A percentile compares a stretch with the other conserved stretches of the same genome.
These are phyloP conservation scores for Mycena rosella DNA, from an alignment of 768 basidiomycete species.

Conservation along the genomic window DNA sequence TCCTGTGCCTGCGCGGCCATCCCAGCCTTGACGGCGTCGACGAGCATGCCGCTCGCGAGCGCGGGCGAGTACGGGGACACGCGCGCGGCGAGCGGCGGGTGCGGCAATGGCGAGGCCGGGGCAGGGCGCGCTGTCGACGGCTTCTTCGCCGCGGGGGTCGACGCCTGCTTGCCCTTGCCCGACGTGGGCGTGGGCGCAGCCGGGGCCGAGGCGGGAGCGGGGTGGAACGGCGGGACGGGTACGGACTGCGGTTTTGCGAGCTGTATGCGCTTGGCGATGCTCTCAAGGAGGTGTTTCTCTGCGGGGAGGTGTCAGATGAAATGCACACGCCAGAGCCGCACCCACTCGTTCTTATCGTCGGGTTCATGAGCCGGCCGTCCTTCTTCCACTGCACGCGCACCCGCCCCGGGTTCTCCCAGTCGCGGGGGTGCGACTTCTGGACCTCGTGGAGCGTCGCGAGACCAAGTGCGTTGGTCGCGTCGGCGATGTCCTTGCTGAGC, in stretches of 20 bases:
- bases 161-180: conserved; percentile 65
- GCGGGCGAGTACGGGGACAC: conserved; percentile 87
- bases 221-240: conserved; percentile 73
- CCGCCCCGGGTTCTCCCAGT: conserved; percentile 98
- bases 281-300: conserved; percentile 87
- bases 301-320: conserved; percentile 23
- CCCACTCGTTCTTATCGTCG: conserved; percentile 79
- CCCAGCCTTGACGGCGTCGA: conserved; percentile 89
- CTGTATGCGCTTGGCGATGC: conserved; percentile 82
- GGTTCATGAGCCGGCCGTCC: conserved; percentile 75
- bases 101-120: conserved; percentile 83
- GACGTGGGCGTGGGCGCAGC: conserved; percentile 9
- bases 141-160: conserved; percentile 52
- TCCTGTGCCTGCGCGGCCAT: conserved; percentile 72
- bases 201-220: conserved; percentile 41
- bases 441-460: conserved; percentile 90
- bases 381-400: conserved; percentile 95
- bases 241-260: conserved; percentile 75
- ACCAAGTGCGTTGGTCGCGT: conserved; percentile 82
- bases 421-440: conserved; percentile 90
- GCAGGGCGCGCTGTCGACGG: conserved; percentile 53
- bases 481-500: conserved; percentile 91
- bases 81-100: conserved; percentile 78
- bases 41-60: conserved; percentile 79
- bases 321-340: neutral